phyloP scores from a whole-genome alignment of 805 yeast genomes.

The Blastobotrys mokoenaii region DNA sequence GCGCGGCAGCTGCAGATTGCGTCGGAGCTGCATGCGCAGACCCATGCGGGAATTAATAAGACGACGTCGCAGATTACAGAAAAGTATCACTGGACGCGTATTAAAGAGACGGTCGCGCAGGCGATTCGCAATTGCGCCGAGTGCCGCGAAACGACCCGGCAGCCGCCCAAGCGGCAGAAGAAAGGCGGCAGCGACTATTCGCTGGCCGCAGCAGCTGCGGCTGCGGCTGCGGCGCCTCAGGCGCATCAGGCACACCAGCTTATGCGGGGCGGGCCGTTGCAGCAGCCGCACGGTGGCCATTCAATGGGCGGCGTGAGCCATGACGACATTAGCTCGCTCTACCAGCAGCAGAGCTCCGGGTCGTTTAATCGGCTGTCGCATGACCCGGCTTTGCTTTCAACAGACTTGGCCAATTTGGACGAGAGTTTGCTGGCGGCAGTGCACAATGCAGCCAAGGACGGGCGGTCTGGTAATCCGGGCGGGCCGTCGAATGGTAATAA shows the following conservation, averaged over 20 bases:
- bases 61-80: constrained; percentile 73
- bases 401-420: constrained; percentile 1
- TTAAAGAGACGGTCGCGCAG: constrained; percentile 76
- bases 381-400: neutral
- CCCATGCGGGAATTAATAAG: constrained; percentile 84
- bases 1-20: constrained; percentile 68
- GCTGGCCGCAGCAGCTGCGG: constrained; percentile 4
- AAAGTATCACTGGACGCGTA: constrained; percentile 83
- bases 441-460: constrained; percentile 1
- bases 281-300: too few relatives aligned
- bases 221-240: constrained; percentile 3
- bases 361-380: neutral
- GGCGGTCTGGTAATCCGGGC: neutral
- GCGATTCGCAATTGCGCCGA: constrained; percentile 69
- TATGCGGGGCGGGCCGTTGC: too few relatives aligned
- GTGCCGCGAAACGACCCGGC: constrained; percentile 46
- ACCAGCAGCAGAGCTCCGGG: neutral
- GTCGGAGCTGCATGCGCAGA: constrained; percentile 53
- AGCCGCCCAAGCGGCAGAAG: constrained; percentile 19
- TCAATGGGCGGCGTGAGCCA: too few relatives aligned
- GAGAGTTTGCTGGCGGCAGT: neutral
- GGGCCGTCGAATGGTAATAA: constrained; percentile 9
- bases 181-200: constrained; percentile 19
- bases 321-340: too few relatives aligned
- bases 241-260: neutral